Percentiles rank a stretch among this genome's conserved stretches.
Conservation (phyloP, 1,139 yeast species). For the Suhomyces ambrosiae region DNA sequence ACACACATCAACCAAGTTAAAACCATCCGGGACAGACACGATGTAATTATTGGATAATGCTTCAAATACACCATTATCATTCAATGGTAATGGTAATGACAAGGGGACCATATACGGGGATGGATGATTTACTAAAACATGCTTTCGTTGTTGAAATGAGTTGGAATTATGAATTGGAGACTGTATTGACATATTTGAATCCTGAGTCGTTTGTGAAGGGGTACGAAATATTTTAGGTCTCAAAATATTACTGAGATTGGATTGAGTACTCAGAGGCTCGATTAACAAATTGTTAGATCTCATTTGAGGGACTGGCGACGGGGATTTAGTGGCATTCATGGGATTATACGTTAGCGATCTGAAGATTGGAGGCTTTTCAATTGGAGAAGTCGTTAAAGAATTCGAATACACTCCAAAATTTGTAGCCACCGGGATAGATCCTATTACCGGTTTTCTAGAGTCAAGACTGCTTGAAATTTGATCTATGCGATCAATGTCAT, state of each 20-base stretch:
- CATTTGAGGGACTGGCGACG: constrained; percentile 21
- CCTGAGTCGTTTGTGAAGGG: constrained; percentile 43
- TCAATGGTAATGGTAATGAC: constrained; percentile 44
- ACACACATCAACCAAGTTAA: constrained; percentile 55
- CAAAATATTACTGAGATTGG: constrained; percentile 8
- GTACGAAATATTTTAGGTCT: constrained; percentile 37
- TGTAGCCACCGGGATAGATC: constrained; percentile 26
- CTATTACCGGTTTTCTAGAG: constrained; percentile 17
- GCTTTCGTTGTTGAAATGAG: constrained; percentile 11
- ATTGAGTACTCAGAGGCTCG: constrained; percentile 7
- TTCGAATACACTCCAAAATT: constrained; percentile 15
- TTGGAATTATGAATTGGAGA: constrained; percentile 15
- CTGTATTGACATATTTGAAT: constrained; percentile 28
- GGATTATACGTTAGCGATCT: constrained; percentile 19
- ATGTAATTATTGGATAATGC: constrained; percentile 47
- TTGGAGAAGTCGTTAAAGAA: constrained; percentile 28
- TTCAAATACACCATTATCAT: constrained; percentile 46
- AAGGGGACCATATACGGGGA: constrained; percentile 52
- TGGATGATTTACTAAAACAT: constrained; percentile 23
- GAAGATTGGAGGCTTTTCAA: constrained; percentile 25
- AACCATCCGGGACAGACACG: constrained; percentile 50
- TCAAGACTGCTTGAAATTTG: constrained; percentile 10
- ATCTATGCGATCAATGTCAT: constrained; percentile 12
- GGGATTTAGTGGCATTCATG: constrained; percentile 17
- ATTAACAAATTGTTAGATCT: constrained; percentile 10